phyloP scores from a whole-genome alignment of 1,284 basidiomycete species.

The Irpex lacteus region DNA sequence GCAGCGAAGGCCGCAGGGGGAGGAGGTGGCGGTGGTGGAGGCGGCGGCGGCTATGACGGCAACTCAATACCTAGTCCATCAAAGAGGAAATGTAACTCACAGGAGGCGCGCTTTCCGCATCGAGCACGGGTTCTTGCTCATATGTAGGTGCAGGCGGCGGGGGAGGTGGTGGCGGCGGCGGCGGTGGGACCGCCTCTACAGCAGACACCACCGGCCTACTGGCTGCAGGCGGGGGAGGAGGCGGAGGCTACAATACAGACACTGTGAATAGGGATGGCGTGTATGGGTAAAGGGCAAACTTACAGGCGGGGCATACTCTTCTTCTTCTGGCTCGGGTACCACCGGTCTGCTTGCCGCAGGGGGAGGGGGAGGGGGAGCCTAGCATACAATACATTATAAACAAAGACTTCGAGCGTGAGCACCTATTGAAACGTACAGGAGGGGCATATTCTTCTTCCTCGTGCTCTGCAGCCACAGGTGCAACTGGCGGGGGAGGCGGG shows the following conservation, averaged over 20 bases:
- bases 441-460: conserved; percentile 29
- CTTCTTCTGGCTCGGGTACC: conserved; percentile 34
- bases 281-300: not conserved
- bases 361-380: conserved; percentile 19
- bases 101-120: conserved; percentile 23
- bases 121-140: conserved; percentile 23
- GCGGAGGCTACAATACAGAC: conserved; percentile 25
- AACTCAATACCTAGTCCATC: not conserved
- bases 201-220: conserved; percentile 28
- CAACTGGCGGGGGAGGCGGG: conserved; percentile 29
- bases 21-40: conserved; percentile 32
- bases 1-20: conserved; percentile 27
- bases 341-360: conserved; percentile 26
- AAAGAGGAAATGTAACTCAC: conserved; percentile 10
- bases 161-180: conserved; percentile 37
- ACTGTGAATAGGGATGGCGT: not conserved
- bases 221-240: conserved; percentile 32
- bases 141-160: conserved; percentile 20
- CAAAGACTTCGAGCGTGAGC: not conserved
- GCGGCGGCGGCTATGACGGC: conserved; percentile 17
- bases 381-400: not conserved
- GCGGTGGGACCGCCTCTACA: conserved; percentile 29
- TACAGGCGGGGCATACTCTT: conserved; percentile 16
- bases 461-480: conserved; percentile 31
- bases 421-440: conserved; percentile 25